These are phyloP conservation scores for Podospora pseudocomata DNA, from an alignment of 495 filamentous ascomycete genomes.

Conservation along the genomic window DNA sequence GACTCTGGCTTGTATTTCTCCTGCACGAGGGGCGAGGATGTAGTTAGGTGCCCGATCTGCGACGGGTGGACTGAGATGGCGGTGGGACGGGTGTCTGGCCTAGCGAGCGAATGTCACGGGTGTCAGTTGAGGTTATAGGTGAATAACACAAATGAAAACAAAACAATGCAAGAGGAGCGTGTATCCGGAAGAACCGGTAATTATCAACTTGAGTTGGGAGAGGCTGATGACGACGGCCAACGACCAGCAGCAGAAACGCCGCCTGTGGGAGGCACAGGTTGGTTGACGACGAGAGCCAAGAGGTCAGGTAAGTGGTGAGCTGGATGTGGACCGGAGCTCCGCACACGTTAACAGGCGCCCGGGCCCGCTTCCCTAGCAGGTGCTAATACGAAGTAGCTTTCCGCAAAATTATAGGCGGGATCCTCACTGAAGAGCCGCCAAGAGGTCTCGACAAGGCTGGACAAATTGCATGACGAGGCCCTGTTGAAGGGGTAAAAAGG, in stretches of 20 bases:
- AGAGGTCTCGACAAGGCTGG: slow-evolving; percentile 1
- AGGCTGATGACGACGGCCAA: slow-evolving; percentile 24
- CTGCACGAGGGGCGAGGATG: slow-evolving; percentile 75
- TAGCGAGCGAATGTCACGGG: slow-evolving; percentile 20
- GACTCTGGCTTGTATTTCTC: slow-evolving; percentile 45
- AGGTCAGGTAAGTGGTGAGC: neutral
- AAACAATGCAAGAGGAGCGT: slow-evolving; percentile 2
- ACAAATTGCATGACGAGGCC: slow-evolving; percentile 5
- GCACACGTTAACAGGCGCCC: neutral
- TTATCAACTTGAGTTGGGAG: neutral
- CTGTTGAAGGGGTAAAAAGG: neutral
- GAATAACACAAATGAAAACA: slow-evolving; percentile 16
- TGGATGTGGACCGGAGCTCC: neutral
- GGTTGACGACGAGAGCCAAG: neutral
- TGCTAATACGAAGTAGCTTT: neutral
- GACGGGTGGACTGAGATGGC: slow-evolving; percentile 64
- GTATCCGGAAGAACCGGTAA: slow-evolving; percentile 7
- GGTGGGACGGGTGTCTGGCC: slow-evolving; percentile 44
- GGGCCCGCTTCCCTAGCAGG: neutral
- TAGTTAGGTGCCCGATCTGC: slow-evolving; percentile 74
- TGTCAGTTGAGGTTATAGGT: slow-evolving; percentile 5
- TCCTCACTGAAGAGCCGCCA: neutral
- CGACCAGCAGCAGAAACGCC: slow-evolving; percentile 16
- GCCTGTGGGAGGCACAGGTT: slow-evolving; percentile 25
- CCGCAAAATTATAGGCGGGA: neutral